A percentile compares a stretch with the other conserved stretches of the same genome.
These are phyloP conservation scores for Colletotrichum horii DNA, from an alignment of 2,329 filamentous ascomycete genomes.

Conservation along the genomic window DNA sequence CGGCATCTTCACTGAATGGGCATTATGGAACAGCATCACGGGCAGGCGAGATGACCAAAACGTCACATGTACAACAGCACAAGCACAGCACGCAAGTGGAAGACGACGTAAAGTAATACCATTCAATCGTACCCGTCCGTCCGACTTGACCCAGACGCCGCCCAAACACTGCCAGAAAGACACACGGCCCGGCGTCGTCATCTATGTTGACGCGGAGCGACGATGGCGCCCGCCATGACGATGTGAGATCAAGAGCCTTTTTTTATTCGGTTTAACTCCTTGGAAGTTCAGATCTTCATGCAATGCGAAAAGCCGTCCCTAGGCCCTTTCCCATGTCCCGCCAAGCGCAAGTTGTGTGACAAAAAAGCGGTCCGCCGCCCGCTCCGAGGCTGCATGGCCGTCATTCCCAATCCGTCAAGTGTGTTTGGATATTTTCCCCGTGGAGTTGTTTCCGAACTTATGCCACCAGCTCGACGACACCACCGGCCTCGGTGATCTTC, in stretches of 20 bases:
- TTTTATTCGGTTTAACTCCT: constrained; percentile 24
- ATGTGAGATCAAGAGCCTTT: constrained; percentile 23
- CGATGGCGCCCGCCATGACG: background rate
- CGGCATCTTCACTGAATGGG: background rate
- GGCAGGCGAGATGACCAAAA: background rate
- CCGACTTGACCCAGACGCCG: constrained; percentile 4
- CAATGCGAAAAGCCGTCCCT: constrained; percentile 23
- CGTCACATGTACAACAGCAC: background rate
- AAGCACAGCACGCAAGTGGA: background rate
- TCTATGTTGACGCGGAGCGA: background rate
- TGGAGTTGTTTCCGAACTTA: constrained; percentile 45
- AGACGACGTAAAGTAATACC: constrained; percentile 11
- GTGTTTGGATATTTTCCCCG: background rate
- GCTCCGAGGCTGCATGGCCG: constrained; percentile 14
- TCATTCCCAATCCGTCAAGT: constrained; percentile 13
- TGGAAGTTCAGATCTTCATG: constrained; percentile 23
- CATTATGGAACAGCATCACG: background rate
- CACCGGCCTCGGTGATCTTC: constrained; percentile 98
- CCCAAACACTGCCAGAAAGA: background rate
- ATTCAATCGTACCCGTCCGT: constrained; percentile 4
- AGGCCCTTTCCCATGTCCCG: constrained; percentile 18
- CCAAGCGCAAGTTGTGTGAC: constrained; percentile 19
- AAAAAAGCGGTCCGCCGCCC: constrained; percentile 20
- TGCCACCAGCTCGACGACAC: constrained; percentile 94
- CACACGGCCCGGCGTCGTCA: background rate